A percentile compares a stretch with the other conserved stretches of the same genome.
Conservation (phyloP, 2,329 filamentous ascomycete genomes). For the Exophiala oligosperma region DNA sequence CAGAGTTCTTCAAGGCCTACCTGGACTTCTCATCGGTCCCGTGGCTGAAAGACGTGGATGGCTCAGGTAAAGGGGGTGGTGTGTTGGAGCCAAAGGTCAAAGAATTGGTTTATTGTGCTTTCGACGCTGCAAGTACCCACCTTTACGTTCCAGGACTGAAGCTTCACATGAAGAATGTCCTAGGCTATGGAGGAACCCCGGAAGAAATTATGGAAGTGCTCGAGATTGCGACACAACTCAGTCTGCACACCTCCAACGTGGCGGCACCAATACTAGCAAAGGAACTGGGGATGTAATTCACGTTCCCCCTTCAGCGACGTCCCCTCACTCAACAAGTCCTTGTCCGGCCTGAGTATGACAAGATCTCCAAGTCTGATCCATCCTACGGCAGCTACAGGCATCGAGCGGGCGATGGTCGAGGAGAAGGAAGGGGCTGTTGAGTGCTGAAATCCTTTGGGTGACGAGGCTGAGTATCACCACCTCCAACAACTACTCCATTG, state of each 20-base stretch:
- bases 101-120: slow-evolving; percentile 51
- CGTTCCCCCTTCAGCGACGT: too few relatives aligned
- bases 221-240: slow-evolving; percentile 41
- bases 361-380: too few relatives aligned
- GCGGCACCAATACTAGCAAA: slow-evolving; percentile 19
- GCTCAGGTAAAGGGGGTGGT: slow-evolving; percentile 32
- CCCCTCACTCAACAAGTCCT: too few relatives aligned
- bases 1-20: slow-evolving; percentile 52
- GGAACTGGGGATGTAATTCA: slow-evolving; percentile 6
- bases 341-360: too few relatives aligned
- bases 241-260: slow-evolving; percentile 18
- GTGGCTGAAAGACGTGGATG: slow-evolving; percentile 24
- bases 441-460: too few relatives aligned
- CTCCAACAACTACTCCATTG: neutral
- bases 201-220: slow-evolving; percentile 52
- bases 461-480: slow-evolving; percentile 5
- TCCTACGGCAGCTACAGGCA: too few relatives aligned
- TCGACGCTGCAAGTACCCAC: slow-evolving; percentile 50
- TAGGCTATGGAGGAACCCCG: slow-evolving; percentile 46
- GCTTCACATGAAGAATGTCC: slow-evolving; percentile 50
- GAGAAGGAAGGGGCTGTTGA: too few relatives aligned
- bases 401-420: too few relatives aligned
- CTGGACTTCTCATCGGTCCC: slow-evolving; percentile 48
- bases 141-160: slow-evolving; percentile 50
- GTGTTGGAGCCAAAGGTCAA: slow-evolving; percentile 49